Evolutionary conservation across 2,329 filamentous ascomycete genomes (phyloP).

Genomic region (Elsinoe batatas): DNA sequence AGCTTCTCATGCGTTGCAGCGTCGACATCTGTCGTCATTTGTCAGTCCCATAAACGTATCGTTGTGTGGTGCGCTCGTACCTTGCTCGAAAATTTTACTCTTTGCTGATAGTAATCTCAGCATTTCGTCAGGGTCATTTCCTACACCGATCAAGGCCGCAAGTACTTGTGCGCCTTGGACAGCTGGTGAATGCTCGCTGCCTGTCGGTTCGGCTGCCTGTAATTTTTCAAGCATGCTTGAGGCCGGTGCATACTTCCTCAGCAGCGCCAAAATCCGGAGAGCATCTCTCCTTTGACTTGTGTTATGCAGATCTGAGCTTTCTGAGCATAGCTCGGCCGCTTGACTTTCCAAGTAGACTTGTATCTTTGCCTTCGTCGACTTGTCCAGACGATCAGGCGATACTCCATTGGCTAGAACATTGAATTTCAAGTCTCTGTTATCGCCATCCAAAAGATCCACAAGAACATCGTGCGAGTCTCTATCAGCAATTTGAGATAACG

Average conservation of each 20-base stretch:
- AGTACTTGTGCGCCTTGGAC: background rate
- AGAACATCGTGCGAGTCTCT: too few species aligned
- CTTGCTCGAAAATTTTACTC: background rate
- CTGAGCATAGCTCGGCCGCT: too few species aligned
- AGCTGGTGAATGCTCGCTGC: background rate
- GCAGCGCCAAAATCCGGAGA: background rate
- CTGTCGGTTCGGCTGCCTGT: background rate
- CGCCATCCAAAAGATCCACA: too few species aligned
- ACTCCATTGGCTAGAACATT: too few species aligned
- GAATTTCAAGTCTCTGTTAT: too few species aligned
- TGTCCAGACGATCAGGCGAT: too few species aligned
- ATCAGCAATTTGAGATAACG: too few species aligned
- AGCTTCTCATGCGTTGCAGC: background rate
- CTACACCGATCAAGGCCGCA: background rate
- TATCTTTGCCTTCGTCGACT: too few species aligned
- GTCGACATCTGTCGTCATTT: background rate
- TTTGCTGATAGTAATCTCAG: background rate
- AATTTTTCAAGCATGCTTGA: background rate
- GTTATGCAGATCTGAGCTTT: too few species aligned
- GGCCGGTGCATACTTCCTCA: background rate
- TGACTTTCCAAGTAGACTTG: too few species aligned
- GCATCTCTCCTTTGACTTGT: background rate
- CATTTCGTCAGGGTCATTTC: background rate
- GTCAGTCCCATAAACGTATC: background rate
- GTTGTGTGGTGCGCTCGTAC: background rate